Percentiles rank a stretch among this genome's conserved stretches.
phyloP scores from a whole-genome alignment of 345 rosid genomes.

The Hypericum androsaemum region DNA sequence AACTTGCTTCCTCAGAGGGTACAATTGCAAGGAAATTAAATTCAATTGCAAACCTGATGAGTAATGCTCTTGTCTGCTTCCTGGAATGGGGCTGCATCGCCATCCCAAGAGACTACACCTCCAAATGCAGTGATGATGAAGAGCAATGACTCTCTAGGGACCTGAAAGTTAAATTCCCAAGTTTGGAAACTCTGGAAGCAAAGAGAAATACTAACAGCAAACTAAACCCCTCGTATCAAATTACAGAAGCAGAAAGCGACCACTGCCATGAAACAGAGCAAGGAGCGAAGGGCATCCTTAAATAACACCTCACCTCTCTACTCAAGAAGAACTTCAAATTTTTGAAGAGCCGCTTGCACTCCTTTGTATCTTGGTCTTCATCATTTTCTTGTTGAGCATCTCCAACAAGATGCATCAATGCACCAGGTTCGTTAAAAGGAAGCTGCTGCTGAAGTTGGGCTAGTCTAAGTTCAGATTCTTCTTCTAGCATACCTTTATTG shows the following conservation, averaged over 20 bases:
- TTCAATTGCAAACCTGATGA: conserved; percentile 58
- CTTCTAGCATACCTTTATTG: conserved; percentile 18
- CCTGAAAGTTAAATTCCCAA: conserved; percentile 31
- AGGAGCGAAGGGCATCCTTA: not conserved
- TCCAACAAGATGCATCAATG: conserved; percentile 78
- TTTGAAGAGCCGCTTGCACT: conserved; percentile 63
- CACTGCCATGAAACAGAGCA: not conserved
- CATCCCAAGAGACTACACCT: conserved; percentile 92
- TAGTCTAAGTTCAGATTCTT: conserved; percentile 78
- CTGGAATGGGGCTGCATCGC: conserved; percentile 76
- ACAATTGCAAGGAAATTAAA: not conserved
- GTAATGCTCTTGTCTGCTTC: conserved; percentile 79
- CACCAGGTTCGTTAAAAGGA: conserved; percentile 86
- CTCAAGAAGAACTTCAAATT: conserved; percentile 73
- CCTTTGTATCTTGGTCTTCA: conserved; percentile 84
- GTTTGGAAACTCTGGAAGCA: not conserved
- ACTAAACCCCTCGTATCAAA: too few species aligned
- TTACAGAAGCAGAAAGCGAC: not conserved
- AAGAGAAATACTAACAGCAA: too few species aligned
- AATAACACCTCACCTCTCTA: conserved; percentile 66
- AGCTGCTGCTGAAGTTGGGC: conserved; percentile 96
- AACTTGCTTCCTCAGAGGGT: too few species aligned
- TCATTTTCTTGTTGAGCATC: conserved; percentile 51
- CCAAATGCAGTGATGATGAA: conserved; percentile 93
- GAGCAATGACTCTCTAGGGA: conserved; percentile 87